phyloP scores from a whole-genome alignment of 805 yeast species.

The Brettanomyces sp. region DNA sequence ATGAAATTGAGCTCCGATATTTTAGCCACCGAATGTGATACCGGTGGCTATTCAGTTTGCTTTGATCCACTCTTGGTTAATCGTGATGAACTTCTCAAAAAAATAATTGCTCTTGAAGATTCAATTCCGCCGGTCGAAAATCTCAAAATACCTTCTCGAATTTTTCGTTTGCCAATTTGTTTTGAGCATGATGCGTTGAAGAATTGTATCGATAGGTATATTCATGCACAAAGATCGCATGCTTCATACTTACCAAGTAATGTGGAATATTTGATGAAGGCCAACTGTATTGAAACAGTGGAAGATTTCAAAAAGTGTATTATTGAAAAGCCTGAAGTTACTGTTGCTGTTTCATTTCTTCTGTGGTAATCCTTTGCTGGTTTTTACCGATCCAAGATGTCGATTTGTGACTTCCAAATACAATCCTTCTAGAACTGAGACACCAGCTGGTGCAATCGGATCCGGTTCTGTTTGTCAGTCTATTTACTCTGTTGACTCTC shows the following conservation, averaged over 20 bases:
- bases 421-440: constrained; percentile 24
- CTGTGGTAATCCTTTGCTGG: constrained; percentile 22
- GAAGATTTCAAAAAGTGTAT: constrained; percentile 18
- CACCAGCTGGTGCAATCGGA: constrained; percentile 24
- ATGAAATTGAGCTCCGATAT: constrained; percentile 7
- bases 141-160: constrained; percentile 19
- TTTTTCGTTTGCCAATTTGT: constrained; percentile 17
- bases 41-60: constrained; percentile 18
- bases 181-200: constrained; percentile 19
- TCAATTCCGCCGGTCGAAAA: constrained; percentile 17
- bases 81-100: constrained; percentile 9
- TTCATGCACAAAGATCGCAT: constrained; percentile 22
- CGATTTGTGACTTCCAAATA: constrained; percentile 21
- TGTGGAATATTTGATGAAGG: constrained; percentile 18
- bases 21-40: constrained; percentile 13
- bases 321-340: constrained; percentile 18
- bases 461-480: constrained; percentile 22
- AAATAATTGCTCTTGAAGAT: constrained; percentile 14
- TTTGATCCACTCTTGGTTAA: constrained; percentile 14
- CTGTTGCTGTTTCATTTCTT: constrained; percentile 22
- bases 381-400: constrained; percentile 23
- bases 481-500: constrained; percentile 22
- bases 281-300: constrained; percentile 17
- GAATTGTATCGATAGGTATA: constrained; percentile 19
- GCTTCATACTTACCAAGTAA: constrained; percentile 25